Evolutionary conservation across 2,329 filamentous ascomycete genomes (phyloP), one percentile per base, ranked within the genome.

Genomic region (Nannizzia gypsea): DNA sequence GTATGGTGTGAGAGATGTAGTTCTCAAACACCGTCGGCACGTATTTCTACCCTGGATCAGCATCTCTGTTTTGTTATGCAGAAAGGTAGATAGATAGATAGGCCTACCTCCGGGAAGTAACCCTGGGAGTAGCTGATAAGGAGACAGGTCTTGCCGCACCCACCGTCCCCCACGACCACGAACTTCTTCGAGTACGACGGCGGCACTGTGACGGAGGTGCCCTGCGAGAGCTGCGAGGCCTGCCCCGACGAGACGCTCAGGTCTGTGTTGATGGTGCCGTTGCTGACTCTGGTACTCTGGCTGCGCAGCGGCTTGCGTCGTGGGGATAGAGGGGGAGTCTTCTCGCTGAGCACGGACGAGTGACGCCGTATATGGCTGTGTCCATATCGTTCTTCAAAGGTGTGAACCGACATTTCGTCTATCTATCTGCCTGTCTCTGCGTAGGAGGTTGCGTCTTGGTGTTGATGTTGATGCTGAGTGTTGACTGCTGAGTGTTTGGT

Each of bases 21-120:
- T 99, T 99, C 72, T 99, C 93, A 74, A 99, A 99, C 58, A 99
- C 93, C 1, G 93, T 99, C 3, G 93, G 93, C 44, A 99, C 93
- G 70, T 99, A 99, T 97, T 96, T 97, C 93, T 99, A 69, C 15
- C 44, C 11, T 42, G 58, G 36, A 9, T 48, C 56, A 34, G 42
- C 34, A 31, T 34, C 24, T 38, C 11, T 50, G 50, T 26, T 13
- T 60, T 24, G 55, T 36, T 3, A 28, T 20, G 22, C 22, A 50
- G 20, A 13, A 34, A 48, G 42, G 58, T 57, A 57, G 46, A 20
- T 28, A 57, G 3, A 6, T 22, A 22, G 15, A 20, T n/a, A n/a
- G n/a, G 50, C n/a, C 44, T 34, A 96, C 93, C 88, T 99, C 92
- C 76, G 93, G 93, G 72, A 99, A 99, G 75, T 96, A 96, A 62